Conservation (phyloP, 108 stramenopile species). For the Fistulifera solaris region DNA sequence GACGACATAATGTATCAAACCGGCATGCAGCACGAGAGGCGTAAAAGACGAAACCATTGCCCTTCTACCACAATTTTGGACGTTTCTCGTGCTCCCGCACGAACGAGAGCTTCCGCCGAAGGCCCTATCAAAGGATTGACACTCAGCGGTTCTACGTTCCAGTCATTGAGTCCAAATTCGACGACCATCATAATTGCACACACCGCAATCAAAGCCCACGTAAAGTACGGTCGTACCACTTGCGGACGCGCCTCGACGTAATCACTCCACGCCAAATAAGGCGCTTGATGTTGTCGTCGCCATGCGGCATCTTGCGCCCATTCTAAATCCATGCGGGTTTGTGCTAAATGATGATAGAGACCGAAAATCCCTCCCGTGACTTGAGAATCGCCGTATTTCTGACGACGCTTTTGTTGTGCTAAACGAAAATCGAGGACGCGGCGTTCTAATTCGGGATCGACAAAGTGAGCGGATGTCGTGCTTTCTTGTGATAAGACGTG, state of each 20-base stretch:
- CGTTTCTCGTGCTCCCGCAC: slow-evolving; percentile 79
- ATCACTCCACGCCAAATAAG: slow-evolving; percentile 71
- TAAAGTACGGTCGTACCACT: slow-evolving; percentile 54
- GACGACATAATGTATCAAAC: slow-evolving; percentile 87
- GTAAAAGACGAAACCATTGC: slow-evolving; percentile 84
- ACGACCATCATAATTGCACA: slow-evolving; percentile 60
- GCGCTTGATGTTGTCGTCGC: slow-evolving; percentile 50
- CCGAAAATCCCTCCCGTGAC: slow-evolving; percentile 67
- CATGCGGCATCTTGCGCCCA: slow-evolving; percentile 86
- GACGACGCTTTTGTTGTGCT: slow-evolving; percentile 72
- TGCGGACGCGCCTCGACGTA: slow-evolving; percentile 44
- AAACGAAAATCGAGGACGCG: slow-evolving; percentile 75
- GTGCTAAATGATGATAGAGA: slow-evolving; percentile 58
- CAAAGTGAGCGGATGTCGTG: too few relatives aligned
- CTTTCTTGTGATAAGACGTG: too few relatives aligned
- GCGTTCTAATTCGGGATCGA: slow-evolving; percentile 26
- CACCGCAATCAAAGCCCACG: slow-evolving; percentile 42
- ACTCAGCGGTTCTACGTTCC: slow-evolving; percentile 68
- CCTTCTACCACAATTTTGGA: slow-evolving; percentile 74
- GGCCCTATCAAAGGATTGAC: slow-evolving; percentile 91
- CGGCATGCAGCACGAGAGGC: slow-evolving; percentile 91
- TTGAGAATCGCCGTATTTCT: slow-evolving; percentile 55
- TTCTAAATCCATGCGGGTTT: slow-evolving; percentile 65
- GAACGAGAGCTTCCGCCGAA: slow-evolving; percentile 66
- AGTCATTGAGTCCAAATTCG: slow-evolving; percentile 57